A percentile compares a stretch with the other conserved stretches of the same genome.
Evolutionary conservation across 2,329 filamentous ascomycete species (phyloP).

Genomic region (Cladosporium sp.): DNA sequence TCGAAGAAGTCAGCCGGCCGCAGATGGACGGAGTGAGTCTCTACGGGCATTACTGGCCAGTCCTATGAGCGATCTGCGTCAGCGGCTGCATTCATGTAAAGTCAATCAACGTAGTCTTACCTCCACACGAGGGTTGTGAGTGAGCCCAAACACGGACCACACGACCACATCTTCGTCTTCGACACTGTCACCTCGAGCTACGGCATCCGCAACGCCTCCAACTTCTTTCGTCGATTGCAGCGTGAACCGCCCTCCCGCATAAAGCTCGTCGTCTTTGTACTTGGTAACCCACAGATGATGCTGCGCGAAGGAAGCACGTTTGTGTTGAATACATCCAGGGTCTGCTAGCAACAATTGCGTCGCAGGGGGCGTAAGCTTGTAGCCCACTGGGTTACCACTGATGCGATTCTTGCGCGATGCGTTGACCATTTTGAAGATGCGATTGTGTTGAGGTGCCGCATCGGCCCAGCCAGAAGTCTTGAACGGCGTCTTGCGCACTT

Average conservation of each 20-base stretch:
- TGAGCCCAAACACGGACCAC: slow-evolving; percentile 49
- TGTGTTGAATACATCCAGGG: slow-evolving; percentile 40
- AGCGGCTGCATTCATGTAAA: slow-evolving; percentile 42
- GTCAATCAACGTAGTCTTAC: slow-evolving; percentile 18
- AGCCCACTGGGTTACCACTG: slow-evolving; percentile 45
- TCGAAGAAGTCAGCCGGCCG: slow-evolving; percentile 53
- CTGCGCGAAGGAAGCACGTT: slow-evolving; percentile 46
- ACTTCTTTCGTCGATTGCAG: slow-evolving; percentile 43
- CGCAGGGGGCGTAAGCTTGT: slow-evolving; percentile 46
- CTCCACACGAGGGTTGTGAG: slow-evolving; percentile 48
- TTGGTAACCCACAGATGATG: slow-evolving; percentile 37
- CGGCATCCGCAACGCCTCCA: slow-evolving; percentile 39
- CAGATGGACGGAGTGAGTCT: slow-evolving; percentile 45
- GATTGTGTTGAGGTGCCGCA: slow-evolving; percentile 47
- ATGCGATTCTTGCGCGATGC: slow-evolving; percentile 42
- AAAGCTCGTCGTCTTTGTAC: slow-evolving; percentile 50
- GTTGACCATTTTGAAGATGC: slow-evolving; percentile 53
- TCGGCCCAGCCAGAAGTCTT: slow-evolving; percentile 22
- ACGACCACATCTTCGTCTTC: slow-evolving; percentile 47
- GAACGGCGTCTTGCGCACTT: slow-evolving; percentile 41
- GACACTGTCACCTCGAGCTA: slow-evolving; percentile 41
- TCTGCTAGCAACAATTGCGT: slow-evolving; percentile 49
- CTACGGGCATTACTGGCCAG: slow-evolving; percentile 49
- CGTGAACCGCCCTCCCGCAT: slow-evolving; percentile 46
- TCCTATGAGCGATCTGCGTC: slow-evolving; percentile 33